A percentile compares a stretch with the other conserved stretches of the same genome.
These are phyloP conservation scores for Pleodorina starrii DNA, from an alignment of 139 green algal species.

Conservation along the genomic window DNA sequence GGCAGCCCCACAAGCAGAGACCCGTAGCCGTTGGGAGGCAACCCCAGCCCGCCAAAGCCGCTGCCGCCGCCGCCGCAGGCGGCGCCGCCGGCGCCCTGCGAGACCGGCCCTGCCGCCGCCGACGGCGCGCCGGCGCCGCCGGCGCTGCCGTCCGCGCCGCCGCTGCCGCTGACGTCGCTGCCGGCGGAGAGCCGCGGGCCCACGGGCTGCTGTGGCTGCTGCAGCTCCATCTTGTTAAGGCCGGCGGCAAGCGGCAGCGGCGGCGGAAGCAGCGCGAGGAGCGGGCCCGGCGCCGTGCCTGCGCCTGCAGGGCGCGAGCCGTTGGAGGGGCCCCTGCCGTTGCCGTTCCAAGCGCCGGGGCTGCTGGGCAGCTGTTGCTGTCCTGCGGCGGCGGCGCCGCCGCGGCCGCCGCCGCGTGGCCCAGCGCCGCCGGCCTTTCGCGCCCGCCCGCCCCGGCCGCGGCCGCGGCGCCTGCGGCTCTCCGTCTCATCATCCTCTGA, in stretches of 20 bases:
- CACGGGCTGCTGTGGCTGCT: neutral
- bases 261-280: neutral
- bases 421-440: neutral
- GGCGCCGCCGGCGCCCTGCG: neutral
- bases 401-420: neutral
- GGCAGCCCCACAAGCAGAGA: conserved; percentile 4
- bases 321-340: neutral
- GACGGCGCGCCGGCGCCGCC: neutral
- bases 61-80: neutral
- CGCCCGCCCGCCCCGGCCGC: neutral
- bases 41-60: neutral
- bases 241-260: neutral
- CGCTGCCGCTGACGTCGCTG: neutral
- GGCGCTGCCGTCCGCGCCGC: neutral
- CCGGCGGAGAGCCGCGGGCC: neutral
- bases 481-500: neutral
- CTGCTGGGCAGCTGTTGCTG: neutral
- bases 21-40: neutral
- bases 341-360: neutral
- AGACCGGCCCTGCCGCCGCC: neutral
- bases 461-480: neutral
- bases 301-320: neutral
- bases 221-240: neutral
- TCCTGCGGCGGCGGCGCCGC: neutral
- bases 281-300: no score